Evolutionary conservation across 2,329 filamentous ascomycete genomes (phyloP).

Genomic region (Cercospora zeae-maydis): DNA sequence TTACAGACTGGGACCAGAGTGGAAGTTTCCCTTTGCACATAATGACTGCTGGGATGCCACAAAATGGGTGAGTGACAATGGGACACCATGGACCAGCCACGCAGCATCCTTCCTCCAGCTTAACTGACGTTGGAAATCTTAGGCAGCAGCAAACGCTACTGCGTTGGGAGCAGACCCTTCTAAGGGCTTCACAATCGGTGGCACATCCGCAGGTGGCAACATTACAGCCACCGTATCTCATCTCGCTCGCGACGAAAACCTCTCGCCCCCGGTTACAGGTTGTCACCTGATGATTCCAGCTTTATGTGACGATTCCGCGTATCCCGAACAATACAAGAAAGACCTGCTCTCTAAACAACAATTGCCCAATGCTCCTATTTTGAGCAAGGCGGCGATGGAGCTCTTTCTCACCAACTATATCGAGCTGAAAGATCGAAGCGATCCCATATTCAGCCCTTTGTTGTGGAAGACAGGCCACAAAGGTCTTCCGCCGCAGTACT

Average conservation of each 20-base stretch:
- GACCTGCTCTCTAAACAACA: constrained; percentile 42
- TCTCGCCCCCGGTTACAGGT: constrained; percentile 46
- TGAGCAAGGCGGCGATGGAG: constrained; percentile 24
- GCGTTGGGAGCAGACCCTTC: constrained; percentile 41
- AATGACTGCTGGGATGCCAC: constrained; percentile 50
- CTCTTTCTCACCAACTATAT: constrained; percentile 25
- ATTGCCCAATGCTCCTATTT: constrained; percentile 28
- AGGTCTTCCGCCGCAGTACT: constrained; percentile 44
- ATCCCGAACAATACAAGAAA: constrained; percentile 41
- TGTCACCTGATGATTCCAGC: constrained; percentile 48
- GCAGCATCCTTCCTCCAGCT: background rate
- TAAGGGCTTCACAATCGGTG: constrained; percentile 50
- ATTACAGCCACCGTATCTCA: constrained; percentile 49
- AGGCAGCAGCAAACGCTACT: constrained; percentile 36
- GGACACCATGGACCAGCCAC: no score
- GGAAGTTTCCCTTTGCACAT: constrained; percentile 49
- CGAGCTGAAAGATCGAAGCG: constrained; percentile 27
- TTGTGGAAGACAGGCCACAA: constrained; percentile 35
- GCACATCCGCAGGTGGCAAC: constrained; percentile 53
- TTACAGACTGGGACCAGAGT: constrained; percentile 52
- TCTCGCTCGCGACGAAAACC: constrained; percentile 41
- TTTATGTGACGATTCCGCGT: constrained; percentile 41
- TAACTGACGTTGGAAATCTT: constrained; percentile 17
- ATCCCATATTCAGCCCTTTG: constrained; percentile 33
- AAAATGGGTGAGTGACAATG: constrained; percentile 38